Evolutionary conservation across 306 rosid genomes (phyloP).

Genomic region (Casuarina equisetifolia): DNA sequence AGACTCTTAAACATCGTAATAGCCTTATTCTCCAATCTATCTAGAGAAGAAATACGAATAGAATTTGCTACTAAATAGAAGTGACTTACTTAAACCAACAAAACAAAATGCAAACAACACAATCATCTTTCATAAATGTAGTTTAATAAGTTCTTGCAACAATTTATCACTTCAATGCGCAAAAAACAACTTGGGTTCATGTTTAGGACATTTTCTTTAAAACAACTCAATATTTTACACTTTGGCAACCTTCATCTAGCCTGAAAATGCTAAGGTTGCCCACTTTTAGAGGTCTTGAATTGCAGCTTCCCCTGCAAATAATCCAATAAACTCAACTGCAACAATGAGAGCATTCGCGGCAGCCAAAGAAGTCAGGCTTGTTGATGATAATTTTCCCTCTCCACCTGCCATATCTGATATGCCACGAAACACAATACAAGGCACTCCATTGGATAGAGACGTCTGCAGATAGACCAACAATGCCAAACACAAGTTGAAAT

Average conservation of each 20-base stretch:
- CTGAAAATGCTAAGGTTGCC: neutral
- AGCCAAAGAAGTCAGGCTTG: constrained; percentile 14
- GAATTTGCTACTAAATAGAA: no score
- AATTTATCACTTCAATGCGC: neutral
- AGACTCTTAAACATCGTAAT: no score
- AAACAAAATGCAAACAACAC: neutral
- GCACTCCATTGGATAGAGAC: constrained; percentile 23
- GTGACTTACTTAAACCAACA: no score
- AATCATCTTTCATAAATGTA: neutral
- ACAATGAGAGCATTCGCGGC: constrained; percentile 19
- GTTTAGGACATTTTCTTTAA: neutral
- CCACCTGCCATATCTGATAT: constrained; percentile 20
- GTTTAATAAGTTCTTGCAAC: neutral
- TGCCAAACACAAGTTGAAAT: neutral
- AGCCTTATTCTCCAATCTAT: no score
- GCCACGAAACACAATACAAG: constrained; percentile 27
- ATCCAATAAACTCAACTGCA: constrained; percentile 20
- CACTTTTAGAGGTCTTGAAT: constrained; percentile 5
- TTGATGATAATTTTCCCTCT: neutral
- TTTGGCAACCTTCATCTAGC: neutral
- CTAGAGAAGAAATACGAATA: no score
- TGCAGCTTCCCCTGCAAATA: neutral
- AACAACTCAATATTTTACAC: neutral
- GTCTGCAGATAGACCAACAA: constrained; percentile 12
- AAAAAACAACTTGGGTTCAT: neutral